phyloP scores from a whole-genome alignment of 1,139 yeast species.

The Diutina siamensis region DNA sequence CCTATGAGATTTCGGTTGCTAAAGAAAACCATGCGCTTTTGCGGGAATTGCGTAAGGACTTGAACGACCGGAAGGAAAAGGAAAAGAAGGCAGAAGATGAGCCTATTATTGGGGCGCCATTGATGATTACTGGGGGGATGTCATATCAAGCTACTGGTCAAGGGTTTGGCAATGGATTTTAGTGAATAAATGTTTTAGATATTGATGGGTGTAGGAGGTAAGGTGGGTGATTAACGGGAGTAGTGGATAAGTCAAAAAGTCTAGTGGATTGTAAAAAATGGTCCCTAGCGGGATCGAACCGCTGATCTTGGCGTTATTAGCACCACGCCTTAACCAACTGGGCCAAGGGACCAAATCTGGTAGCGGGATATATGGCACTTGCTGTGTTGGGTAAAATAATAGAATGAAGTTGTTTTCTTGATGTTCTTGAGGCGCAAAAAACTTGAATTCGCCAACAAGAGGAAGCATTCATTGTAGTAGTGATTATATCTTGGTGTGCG shows the following conservation, averaged over 20 bases:
- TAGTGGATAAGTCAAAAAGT: no score
- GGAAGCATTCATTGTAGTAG: no score
- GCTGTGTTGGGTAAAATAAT: no score
- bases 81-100: conserved; percentile 37
- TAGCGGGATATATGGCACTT: no score
- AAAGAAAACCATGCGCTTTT: conserved; percentile 67
- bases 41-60: conserved; percentile 55
- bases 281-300: conserved; percentile 84
- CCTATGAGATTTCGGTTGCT: conserved; percentile 75
- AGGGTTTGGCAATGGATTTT: conserved; percentile 52
- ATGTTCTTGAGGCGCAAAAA: no score
- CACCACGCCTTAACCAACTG: conserved; percentile 89
- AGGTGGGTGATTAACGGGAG: no score
- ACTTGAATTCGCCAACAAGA: no score
- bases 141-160: conserved; percentile 59
- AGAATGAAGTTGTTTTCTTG: no score
- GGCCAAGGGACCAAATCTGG: conserved; percentile 90
- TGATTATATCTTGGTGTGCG: no score
- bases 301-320: conserved; percentile 80
- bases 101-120: conserved; percentile 35
- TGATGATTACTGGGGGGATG: conserved; percentile 57
- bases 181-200: conserved; percentile 8
- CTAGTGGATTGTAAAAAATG: no score
- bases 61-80: conserved; percentile 56
- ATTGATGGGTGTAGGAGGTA: no score